Evolutionary conservation across 2,329 filamentous ascomycete genomes (phyloP).

Genomic region (Hirsutella minnesotensis): DNA sequence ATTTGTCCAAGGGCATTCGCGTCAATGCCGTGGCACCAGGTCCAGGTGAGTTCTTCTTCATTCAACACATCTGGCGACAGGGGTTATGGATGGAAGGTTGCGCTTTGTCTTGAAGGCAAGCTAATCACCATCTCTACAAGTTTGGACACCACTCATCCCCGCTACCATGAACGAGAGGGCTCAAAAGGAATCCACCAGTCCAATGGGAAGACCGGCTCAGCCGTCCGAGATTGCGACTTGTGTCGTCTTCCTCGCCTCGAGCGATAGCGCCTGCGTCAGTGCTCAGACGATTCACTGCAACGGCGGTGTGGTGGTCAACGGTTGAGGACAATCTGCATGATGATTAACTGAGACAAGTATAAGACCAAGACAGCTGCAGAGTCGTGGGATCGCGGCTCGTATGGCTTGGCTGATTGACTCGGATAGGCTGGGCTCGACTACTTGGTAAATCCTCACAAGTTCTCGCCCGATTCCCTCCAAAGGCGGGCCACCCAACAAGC

Average conservation of each 20-base stretch:
- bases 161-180: conserved; percentile 59
- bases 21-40: conserved; percentile 70
- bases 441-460: too few species aligned
- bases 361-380: not conserved
- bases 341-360: too few species aligned
- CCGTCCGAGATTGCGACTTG: conserved; percentile 73
- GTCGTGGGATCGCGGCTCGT: not conserved
- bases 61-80: too few species aligned
- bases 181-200: conserved; percentile 59
- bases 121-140: too few species aligned
- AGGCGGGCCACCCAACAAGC: too few species aligned
- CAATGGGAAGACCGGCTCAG: conserved; percentile 68
- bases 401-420: too few species aligned
- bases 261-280: conserved; percentile 61
- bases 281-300: conserved; percentile 54
- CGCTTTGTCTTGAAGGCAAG: too few species aligned
- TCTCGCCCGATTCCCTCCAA: too few species aligned
- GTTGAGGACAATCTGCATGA: conserved; percentile 19
- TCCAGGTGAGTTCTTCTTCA: conserved; percentile 26
- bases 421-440: too few species aligned
- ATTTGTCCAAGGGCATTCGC: conserved; percentile 57
- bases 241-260: conserved; percentile 68
- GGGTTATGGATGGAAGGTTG: too few species aligned
- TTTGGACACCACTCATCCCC: conserved; percentile 68
- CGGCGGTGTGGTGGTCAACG: conserved; percentile 36